Base-by-base conservation (phyloP, 2,329 filamentous ascomycete genomes). In the Periconia sp. region DNA sequence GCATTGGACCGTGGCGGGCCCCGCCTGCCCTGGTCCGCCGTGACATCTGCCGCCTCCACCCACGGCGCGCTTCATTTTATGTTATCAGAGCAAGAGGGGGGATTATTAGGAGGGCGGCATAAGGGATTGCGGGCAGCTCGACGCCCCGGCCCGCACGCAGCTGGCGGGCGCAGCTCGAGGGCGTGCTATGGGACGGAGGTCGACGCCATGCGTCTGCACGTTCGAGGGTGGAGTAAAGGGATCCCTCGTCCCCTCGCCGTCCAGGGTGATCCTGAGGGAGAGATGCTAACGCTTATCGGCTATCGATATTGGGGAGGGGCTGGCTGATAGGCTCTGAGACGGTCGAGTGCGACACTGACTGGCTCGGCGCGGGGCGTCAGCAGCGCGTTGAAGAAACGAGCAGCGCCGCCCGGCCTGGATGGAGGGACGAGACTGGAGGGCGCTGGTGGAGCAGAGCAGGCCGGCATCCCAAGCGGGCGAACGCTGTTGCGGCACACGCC, bases 231-330 rank as follows among this genome's bases (percentile, higher is more conserved):
- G n/a, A n/a, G n/a, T n/a, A n/a, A n/a, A n/a, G n/a, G n/a, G n/a
- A n/a, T n/a, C n/a, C n/a, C n/a, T n/a, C n/a, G n/a, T n/a, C n/a
- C n/a, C n/a, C n/a, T n/a, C n/a, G n/a, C n/a, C n/a, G n/a, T n/a
- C n/a, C n/a, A n/a, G n/a, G n/a, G n/a, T n/a, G n/a, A n/a, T n/a
- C n/a, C n/a, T n/a, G n/a, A n/a, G n/a, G n/a, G n/a, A n/a, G n/a
- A n/a, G 36, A n/a, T 43, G 36, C 53, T 61, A 65, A 56, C 46
- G 54, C 58, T 55, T 57, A 52, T 59, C 57, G 56, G 46, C 41
- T 54, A 56, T 57, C 58, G 61, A 61, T 58, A 53, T 38, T 50
- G 47, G 55, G 54, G 55, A 13, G 35, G 22, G 36, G 25, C 15
- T 5, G 25, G 19, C 36, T 48, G 61, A 59, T 58, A 54, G 61